Percentiles rank a stretch among this genome's conserved stretches.
These are phyloP conservation scores for Wallacemonas sp. DNA, from an alignment of 208 protist genomes.

Conservation along the genomic window DNA sequence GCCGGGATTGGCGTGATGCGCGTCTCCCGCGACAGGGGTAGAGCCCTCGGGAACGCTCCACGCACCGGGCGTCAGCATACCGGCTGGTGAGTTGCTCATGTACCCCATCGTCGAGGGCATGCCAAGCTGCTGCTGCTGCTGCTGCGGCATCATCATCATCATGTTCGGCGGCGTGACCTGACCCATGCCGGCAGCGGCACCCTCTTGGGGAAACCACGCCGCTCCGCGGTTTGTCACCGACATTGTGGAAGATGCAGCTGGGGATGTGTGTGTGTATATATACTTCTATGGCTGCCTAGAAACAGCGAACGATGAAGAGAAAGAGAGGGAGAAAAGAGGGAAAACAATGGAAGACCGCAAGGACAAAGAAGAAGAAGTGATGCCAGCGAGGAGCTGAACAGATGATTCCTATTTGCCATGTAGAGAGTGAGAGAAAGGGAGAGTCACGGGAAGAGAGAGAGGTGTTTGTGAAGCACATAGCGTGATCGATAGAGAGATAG, in stretches of 20 bases:
- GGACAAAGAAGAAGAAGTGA: slow-evolving; percentile 13
- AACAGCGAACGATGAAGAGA: neutral
- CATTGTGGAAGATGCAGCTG: neutral
- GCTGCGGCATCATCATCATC: too few species aligned
- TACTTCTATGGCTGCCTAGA: neutral
- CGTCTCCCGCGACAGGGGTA: neutral
- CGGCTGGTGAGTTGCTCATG: neutral
- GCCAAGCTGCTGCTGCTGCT: neutral
- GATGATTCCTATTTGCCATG: too few species aligned
- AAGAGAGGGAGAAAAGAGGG: neutral
- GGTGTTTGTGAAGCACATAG: too few species aligned
- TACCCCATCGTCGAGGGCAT: neutral
- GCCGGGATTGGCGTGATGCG: neutral
- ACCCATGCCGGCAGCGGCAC: neutral
- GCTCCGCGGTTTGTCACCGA: slow-evolving; percentile 13
- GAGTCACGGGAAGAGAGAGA: too few species aligned
- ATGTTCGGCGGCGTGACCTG: neutral
- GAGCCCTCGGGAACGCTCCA: slow-evolving; percentile 9
- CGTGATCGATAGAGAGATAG: too few species aligned
- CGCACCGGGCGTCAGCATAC: slow-evolving; percentile 6
- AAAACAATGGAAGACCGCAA: slow-evolving; percentile 8
- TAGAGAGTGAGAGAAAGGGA: too few species aligned
- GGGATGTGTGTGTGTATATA: neutral
- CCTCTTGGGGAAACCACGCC: slow-evolving; percentile 8
- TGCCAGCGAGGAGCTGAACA: too few species aligned